These are phyloP conservation scores for Polygonum aviculare DNA, from an alignment of 148 eudicot genomes.

Conservation along the genomic window DNA sequence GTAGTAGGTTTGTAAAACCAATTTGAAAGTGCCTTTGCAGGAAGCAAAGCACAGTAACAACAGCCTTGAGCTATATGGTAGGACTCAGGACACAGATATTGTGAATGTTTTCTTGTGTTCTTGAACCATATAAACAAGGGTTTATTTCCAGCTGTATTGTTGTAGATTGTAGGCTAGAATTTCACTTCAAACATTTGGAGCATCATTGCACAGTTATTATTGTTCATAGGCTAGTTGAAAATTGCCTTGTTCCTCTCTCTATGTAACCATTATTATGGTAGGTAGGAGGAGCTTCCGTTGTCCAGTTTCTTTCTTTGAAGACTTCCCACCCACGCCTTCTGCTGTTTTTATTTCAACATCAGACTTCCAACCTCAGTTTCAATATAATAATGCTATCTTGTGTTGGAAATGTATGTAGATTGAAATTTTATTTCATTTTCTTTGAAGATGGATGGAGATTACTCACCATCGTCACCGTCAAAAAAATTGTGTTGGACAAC, in stretches of 20 bases:
- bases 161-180: not conserved
- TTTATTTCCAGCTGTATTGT: not conserved
- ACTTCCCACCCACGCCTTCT: not conserved
- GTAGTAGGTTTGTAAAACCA: not conserved
- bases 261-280: not conserved
- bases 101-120: not conserved
- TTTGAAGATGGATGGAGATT: too few species aligned
- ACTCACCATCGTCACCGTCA: too few species aligned
- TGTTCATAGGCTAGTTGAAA: not conserved
- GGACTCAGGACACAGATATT: not conserved
- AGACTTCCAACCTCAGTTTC: too few species aligned
- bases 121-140: not conserved
- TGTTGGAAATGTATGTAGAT: too few species aligned
- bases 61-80: slow-evolving; percentile 1
- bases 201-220: not conserved
- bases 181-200: not conserved
- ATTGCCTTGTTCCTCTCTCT: not conserved
- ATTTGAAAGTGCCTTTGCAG: not conserved
- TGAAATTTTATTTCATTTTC: too few species aligned
- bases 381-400: too few species aligned
- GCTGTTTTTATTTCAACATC: not conserved
- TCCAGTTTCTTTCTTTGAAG: not conserved
- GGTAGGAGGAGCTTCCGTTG: not conserved
- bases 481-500: too few species aligned
- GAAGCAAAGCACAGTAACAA: not conserved